Base-by-base conservation (phyloP, 2,329 filamentous ascomycete species). In the Diaporthe destruens region DNA sequence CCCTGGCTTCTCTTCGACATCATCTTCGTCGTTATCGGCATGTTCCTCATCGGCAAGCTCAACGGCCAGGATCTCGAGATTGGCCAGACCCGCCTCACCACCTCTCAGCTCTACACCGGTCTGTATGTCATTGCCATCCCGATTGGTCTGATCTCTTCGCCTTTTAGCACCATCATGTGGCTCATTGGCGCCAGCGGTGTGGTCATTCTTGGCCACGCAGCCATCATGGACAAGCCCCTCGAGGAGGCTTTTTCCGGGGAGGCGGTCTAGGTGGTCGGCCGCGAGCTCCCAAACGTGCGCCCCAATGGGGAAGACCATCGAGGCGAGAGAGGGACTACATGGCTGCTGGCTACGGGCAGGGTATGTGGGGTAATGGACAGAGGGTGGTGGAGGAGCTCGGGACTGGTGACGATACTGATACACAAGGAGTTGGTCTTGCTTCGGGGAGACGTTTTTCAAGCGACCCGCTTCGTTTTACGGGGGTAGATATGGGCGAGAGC, bases 161-260 rank as follows among this genome's bases (percentile, higher is more conserved):
- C 94, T 74, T 91, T 98, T 82, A 84, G 89, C 79, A 97, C 95
- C 67, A 89, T 95, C 78, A 91, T 98, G 79, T 98, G 96, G 96
- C 89, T 99, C 81, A 94, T 98, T 81, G 96, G 96, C 82, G 96
- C 96, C 79, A 96, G 93, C 78, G 95, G 94, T 82, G 94, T 98
- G 82, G 94, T 92, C 82, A 97, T 98, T 77, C 87, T 98, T 77
- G 96, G 96, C 84, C 96, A 99, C 86, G 96, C 96, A 78, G 89
- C 95, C 76, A 91, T 98, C 82, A 92, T 98, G 93, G 96, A 98
- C 83, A 98, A 98, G 90, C 96, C 96, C 74, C 98, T 98, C 88
- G 96, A 98, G 92, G 96, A 97, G 95, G 95, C 95, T 98, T 99
- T 99, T 98, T 98, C 96, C 89, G 96, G 97, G 95, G 96, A 99